A percentile compares a stretch with the other conserved stretches of the same genome.
Conservation (phyloP, 139 green algal genomes). For the Chlamydomonas schloesseri region DNA sequence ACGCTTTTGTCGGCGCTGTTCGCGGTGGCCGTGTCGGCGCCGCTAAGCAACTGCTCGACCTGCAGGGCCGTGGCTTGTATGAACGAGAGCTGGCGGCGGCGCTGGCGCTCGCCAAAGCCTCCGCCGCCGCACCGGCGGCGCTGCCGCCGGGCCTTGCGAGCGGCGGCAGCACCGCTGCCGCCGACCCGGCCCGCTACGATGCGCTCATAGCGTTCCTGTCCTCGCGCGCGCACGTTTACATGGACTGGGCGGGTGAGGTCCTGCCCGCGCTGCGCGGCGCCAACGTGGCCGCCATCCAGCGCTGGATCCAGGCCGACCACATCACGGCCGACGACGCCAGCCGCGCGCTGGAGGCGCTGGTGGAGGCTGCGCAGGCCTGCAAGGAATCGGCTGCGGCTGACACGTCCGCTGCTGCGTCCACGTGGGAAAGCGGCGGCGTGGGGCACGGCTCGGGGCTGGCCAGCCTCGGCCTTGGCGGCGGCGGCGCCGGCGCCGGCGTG, state of each 20-base stretch:
- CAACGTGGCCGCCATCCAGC: neutral
- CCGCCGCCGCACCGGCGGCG: neutral
- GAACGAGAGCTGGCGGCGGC: slow-evolving; percentile 29
- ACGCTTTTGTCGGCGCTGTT: slow-evolving; percentile 14
- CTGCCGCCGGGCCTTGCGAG: neutral
- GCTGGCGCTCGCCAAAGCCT: neutral
- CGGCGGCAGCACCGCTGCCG: neutral
- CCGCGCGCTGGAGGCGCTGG: neutral
- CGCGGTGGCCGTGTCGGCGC: slow-evolving; percentile 25
- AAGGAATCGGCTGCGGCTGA: too few species aligned
- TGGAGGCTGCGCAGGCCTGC: slow-evolving; percentile 4
- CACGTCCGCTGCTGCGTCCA: too few species aligned
- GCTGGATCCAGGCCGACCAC: slow-evolving; percentile 15
- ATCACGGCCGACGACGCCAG: neutral
- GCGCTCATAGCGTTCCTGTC: slow-evolving; percentile 12
- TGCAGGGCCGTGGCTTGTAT: neutral
- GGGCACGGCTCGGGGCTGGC: neutral
- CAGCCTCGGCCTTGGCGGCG: neutral
- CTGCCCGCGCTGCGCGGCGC: neutral
- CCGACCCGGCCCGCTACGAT: slow-evolving; percentile 7
- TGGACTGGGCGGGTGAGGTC: slow-evolving; percentile 14
- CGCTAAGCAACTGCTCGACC: slow-evolving; percentile 21
- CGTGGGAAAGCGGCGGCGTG: neutral
- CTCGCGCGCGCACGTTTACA: slow-evolving; percentile 25
- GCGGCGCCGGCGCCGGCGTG: neutral